Percentiles rank a stretch among this genome's conserved stretches.
These are phyloP conservation scores for Harringtonia lauricola DNA, from an alignment of 2,329 filamentous ascomycete genomes.

Conservation along the genomic window DNA sequence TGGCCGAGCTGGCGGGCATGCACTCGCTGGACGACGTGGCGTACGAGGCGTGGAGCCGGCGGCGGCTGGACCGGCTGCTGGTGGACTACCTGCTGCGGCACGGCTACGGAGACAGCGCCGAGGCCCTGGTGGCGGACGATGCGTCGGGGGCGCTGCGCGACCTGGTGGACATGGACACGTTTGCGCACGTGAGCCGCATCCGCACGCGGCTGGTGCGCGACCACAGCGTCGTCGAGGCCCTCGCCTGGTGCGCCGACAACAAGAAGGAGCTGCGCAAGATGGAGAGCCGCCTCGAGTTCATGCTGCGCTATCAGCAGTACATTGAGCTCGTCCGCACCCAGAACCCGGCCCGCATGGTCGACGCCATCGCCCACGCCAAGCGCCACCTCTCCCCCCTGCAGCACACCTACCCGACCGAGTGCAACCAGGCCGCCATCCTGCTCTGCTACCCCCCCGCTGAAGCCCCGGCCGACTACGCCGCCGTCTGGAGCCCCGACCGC, in stretches of 20 bases:
- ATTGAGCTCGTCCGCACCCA: conserved; percentile 75
- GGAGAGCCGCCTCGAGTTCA: conserved; percentile 82
- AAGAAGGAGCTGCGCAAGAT: conserved; percentile 86
- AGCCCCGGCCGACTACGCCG: conserved; percentile 32
- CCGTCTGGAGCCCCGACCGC: conserved; percentile 61
- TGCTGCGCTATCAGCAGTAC: conserved; percentile 87
- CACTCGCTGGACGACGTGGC: conserved; percentile 79
- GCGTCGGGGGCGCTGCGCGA: conserved; percentile 46
- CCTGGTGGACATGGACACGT: conserved; percentile 81
- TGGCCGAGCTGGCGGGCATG: conserved; percentile 71
- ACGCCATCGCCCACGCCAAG: conserved; percentile 72
- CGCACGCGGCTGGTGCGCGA: conserved; percentile 54
- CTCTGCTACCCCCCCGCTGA: conserved; percentile 58
- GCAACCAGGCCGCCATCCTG: conserved; percentile 65
- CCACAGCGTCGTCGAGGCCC: conserved; percentile 64
- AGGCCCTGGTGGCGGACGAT: conserved; percentile 55
- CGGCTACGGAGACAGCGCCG: conserved; percentile 71
- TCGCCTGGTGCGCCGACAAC: conserved; percentile 89
- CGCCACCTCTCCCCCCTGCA: conserved; percentile 67
- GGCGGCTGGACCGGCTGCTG: conserved; percentile 69
- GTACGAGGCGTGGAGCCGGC: conserved; percentile 83
- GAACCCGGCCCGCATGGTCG: conserved; percentile 51
- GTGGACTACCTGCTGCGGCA: conserved; percentile 87
- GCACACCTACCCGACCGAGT: conserved; percentile 55
- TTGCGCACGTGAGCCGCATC: conserved; percentile 70